These are phyloP conservation scores for Glycyrrhiza uralensis DNA, from an alignment of 306 rosid genomes.

Conservation along the genomic window DNA sequence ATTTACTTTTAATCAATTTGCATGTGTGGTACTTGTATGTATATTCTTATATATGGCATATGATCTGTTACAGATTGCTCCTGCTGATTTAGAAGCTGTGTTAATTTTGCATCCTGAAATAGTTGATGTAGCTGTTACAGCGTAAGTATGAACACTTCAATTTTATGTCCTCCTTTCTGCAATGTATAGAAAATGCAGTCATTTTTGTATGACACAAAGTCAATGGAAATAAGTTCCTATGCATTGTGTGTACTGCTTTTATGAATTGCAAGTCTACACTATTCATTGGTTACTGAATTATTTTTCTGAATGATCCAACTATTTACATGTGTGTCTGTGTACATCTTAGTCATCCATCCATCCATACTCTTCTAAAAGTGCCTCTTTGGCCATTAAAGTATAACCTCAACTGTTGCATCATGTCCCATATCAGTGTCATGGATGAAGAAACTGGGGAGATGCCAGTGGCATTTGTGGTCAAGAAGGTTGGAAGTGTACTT, in stretches of 20 bases:
- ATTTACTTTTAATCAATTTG: not conserved
- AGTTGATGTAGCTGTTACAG: constrained; percentile 44
- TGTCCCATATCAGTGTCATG: constrained; percentile 35
- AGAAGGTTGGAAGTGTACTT: constrained; percentile 54
- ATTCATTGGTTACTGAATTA: not conserved
- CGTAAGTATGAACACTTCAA: constrained; percentile 24
- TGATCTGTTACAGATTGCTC: constrained; percentile 45
- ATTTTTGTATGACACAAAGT: not conserved
- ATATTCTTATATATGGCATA: constrained; percentile 1
- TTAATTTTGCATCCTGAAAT: constrained; percentile 41
- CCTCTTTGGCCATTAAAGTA: not conserved
- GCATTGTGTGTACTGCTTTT: not conserved
- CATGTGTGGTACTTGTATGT: not conserved
- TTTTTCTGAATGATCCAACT: not conserved
- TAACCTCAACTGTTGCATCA: constrained; percentile 19
- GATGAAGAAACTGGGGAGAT: constrained; percentile 73
- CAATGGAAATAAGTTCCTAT: not conserved
- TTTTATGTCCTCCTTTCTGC: not conserved
- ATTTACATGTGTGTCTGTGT: not conserved
- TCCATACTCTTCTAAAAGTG: not conserved
- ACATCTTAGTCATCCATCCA: too few species aligned
- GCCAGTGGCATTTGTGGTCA: constrained; percentile 83
- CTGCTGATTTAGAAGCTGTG: constrained; percentile 51
- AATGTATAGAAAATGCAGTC: not conserved
- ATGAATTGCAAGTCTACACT: not conserved